Evolutionary conservation across 2,329 filamentous ascomycete genomes (phyloP).

Genomic region (Neoascochyta sp.): DNA sequence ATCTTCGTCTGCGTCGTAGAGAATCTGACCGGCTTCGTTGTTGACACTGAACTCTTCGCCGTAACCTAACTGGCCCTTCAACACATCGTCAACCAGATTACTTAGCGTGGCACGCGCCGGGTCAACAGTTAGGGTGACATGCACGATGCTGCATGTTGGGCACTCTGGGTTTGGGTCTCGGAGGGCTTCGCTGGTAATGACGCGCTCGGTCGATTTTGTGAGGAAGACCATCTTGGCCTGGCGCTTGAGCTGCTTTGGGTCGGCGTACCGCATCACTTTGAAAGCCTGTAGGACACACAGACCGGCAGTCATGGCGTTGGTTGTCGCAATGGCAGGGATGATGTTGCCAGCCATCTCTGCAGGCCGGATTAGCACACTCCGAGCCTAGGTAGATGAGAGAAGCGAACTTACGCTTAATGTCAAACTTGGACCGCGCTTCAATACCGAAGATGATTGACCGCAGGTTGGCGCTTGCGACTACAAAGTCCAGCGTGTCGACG

Average conservation of each 20-base stretch:
- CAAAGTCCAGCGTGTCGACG: conserved; percentile 89
- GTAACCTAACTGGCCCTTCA: conserved; percentile 70
- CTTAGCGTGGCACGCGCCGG: conserved; percentile 68
- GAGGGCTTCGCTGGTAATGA: conserved; percentile 55
- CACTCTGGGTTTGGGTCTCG: conserved; percentile 73
- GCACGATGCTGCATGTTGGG: conserved; percentile 73
- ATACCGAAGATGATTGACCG: conserved; percentile 88
- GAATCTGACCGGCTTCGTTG: conserved; percentile 63
- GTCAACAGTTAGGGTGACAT: conserved; percentile 65
- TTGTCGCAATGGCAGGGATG: conserved; percentile 96
- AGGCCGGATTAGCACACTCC: conserved; percentile 6
- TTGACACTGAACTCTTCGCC: conserved; percentile 76
- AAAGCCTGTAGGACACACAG: conserved; percentile 89
- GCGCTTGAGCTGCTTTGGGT: conserved; percentile 51
- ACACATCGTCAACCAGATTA: conserved; percentile 72
- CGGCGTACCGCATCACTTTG: conserved; percentile 66
- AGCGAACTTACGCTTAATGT: conserved; percentile 68
- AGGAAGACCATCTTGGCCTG: conserved; percentile 83
- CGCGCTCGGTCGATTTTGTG: conserved; percentile 60
- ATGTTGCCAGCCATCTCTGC: conserved; percentile 97
- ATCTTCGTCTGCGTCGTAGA: conserved; percentile 87
- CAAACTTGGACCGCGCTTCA: conserved; percentile 82
- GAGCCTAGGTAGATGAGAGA: too few relatives aligned
- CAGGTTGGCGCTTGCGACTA: conserved; percentile 84
- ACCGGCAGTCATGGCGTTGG: conserved; percentile 92